phyloP scores from a whole-genome alignment of 1,284 basidiomycete species.

The Paramarasmius palmivorus region DNA sequence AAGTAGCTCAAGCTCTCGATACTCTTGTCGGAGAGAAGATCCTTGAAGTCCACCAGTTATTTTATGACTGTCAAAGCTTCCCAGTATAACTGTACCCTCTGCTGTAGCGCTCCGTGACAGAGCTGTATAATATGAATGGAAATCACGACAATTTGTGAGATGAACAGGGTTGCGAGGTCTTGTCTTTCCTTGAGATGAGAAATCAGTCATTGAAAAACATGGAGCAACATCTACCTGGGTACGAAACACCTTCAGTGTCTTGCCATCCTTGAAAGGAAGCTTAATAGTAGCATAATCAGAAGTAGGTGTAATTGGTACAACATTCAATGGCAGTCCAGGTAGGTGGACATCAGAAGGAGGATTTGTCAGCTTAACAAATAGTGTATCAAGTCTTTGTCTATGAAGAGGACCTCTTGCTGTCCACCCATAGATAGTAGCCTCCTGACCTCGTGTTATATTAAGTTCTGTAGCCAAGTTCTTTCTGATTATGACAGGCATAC shows the following conservation, averaged over 20 bases:
- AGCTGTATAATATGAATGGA: conserved; percentile 35
- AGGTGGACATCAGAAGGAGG: conserved; percentile 30
- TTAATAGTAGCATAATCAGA: too few species aligned
- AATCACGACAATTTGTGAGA: too few species aligned
- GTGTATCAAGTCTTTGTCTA: conserved; percentile 24
- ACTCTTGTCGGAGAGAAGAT: too few species aligned
- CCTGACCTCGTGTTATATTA: conserved; percentile 33
- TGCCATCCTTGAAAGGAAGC: too few species aligned
- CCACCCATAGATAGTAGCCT: conserved; percentile 28
- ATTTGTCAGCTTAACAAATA: conserved; percentile 36
- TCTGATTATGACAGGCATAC: conserved; percentile 32
- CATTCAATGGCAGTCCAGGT: too few species aligned
- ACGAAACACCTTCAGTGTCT: too few species aligned
- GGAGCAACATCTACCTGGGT: too few species aligned
- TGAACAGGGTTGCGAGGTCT: too few species aligned
- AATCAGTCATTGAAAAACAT: too few species aligned
- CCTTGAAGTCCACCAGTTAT: conserved; percentile 23
- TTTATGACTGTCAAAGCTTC: conserved; percentile 24
- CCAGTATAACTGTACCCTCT: conserved; percentile 33
- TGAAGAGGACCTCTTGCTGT: not conserved
- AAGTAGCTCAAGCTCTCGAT: conserved; percentile 30
- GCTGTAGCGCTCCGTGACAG: conserved; percentile 32
- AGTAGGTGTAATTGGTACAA: too few species aligned
- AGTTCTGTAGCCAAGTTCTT: too few species aligned
- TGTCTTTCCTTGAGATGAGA: too few species aligned